Evolutionary conservation across 1,284 basidiomycete genomes (phyloP), one percentile per base, ranked within the genome.

Genomic region (Paramarasmius palmivorus): DNA sequence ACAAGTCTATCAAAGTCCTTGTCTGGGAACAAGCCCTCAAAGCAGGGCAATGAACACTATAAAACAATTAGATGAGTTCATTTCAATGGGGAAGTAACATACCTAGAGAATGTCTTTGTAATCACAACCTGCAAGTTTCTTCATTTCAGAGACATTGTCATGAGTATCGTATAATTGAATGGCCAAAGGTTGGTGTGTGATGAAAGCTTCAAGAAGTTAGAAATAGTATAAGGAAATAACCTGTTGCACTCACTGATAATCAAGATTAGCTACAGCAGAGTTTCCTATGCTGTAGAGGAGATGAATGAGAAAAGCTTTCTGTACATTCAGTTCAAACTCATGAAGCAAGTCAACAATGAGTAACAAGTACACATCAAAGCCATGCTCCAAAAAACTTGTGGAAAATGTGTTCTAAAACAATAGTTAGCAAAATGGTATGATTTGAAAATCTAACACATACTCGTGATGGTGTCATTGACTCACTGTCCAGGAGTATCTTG

Each of bases 291-390:
- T 40, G 29, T 5, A 59, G 1, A 74, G 42, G 0, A 74, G 53
- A 50, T 76, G 74, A 0, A 53, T 62, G 32, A 74, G 66, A 0
- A 71, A 20, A 0, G 57, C 49, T 49, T 70, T 73, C 71, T 73
- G 75, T 0, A 70, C 63, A 1, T 72, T 73, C 0, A 74, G 57
- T 52, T 74, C 71, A 35, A 70, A 61, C 52, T 75, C 68, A 48
- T 76, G 73, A 53, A 76, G 41, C 6, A 73, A 49, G 52, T 76
- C 73, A 0, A 67, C 62, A 0, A 66, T 61, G 1, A 76, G 59
- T 35, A 72, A 57, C 1, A 22, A 49, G 42, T 65, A 70, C 4
- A 65, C 52, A 22, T 72, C 58, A 17, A 68, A 61, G 0, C 63
- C 66, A 2, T 65, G 52, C 0, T 35, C 17, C 0, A 76, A 61